Evolutionary conservation across 768 basidiomycete genomes (phyloP).

Genomic region (Mycena rosella): DNA sequence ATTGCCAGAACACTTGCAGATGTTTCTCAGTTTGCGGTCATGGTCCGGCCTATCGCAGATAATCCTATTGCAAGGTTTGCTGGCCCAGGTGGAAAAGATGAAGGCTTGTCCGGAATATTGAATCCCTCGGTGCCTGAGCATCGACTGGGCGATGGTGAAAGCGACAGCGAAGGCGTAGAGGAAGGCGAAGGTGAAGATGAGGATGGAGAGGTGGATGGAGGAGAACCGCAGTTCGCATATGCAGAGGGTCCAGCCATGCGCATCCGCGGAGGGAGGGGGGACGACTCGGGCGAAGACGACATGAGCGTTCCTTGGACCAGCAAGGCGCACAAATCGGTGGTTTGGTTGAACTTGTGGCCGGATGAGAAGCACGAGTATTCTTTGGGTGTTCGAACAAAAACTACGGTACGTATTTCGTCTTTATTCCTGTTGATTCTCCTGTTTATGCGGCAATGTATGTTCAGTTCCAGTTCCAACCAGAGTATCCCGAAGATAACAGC

Average conservation of each 20-base stretch:
- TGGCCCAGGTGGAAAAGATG: background rate
- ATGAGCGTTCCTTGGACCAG: conserved; percentile 5
- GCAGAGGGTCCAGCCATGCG: conserved; percentile 7
- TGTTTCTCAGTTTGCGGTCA: background rate
- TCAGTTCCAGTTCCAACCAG: conserved; percentile 11
- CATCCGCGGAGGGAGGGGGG: conserved; percentile 19
- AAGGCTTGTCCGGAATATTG: background rate
- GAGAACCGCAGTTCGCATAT: background rate
- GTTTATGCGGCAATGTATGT: background rate
- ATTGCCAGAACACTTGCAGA: background rate
- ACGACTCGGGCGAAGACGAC: conserved; percentile 15
- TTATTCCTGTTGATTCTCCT: background rate
- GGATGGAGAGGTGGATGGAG: background rate
- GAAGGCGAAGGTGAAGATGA: background rate
- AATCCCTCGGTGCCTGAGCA: background rate
- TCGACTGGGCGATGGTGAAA: background rate
- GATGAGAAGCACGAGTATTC: conserved; percentile 12
- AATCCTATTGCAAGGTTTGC: background rate
- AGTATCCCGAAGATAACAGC: background rate
- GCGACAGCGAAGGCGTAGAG: background rate
- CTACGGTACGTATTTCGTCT: background rate
- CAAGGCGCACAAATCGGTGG: conserved; percentile 3
- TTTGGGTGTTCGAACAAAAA: background rate
- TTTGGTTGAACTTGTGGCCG: conserved; percentile 18
- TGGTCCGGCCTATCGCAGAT: background rate